Evolutionary conservation across 805 yeast genomes (phyloP), one percentile per base, ranked within the genome.

Genomic region (Naumovozyma baii): DNA sequence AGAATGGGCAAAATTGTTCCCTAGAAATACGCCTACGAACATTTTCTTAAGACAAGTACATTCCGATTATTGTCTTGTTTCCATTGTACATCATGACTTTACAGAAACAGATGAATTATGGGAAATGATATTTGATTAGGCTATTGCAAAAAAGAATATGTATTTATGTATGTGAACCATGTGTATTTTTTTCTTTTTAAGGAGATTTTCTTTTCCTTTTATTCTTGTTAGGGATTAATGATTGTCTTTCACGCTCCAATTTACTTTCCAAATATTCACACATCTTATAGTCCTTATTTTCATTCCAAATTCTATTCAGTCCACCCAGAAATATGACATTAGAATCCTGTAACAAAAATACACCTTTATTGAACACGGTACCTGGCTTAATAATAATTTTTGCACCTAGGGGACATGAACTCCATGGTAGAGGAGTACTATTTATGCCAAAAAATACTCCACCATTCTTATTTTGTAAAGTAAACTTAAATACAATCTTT

Each of bases 1-100:
- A 31, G 95, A 88, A 59, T 92, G 99, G 99, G 83, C 82, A 36
- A 71, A 80, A 47, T 68, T 92, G 40, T 92, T 87, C 64, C 70
- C 66, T 63, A 62, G 58, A 61, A 50, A 63, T 62, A 39, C 67
- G 0, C 52, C 78, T 12, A 66, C 87, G n/a, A 74, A 70, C 52
- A 63, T 73, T 36, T 69, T 90, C 50, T 70, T 92, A 46, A 73
- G 74, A 40, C 56, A 66, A 15, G 69, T 86, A 28, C 71, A 78
- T 55, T 70, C 76, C 30, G 70, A 76, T 38, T 83, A 82, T 47
- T 76, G 74, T 48, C 68, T 92, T 50, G 86, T 87, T n/a, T 81
- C 95, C 33, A 70, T 90, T 45, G 80, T 90, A 22, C 86, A 84
- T 57, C 96, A 88, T 55, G 90, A 88, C 54, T 86, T 71, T 62